Base-by-base conservation (phyloP, 371 early-diverging fungal genomes). In the Apophysomyces trapeziformis region DNA sequence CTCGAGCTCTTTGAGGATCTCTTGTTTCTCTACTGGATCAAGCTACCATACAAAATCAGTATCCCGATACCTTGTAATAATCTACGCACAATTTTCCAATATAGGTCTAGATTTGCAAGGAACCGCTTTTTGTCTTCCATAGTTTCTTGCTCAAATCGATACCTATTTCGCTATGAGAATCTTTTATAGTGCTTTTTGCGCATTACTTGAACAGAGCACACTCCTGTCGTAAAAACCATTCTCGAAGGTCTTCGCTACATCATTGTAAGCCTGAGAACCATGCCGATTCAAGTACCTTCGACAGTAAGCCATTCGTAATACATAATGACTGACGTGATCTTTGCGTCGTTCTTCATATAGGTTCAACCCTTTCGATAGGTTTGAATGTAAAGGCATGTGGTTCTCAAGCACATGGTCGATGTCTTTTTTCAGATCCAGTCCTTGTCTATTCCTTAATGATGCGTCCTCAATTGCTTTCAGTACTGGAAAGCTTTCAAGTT, bases 191-290 rank as follows among this genome's bases (percentile, higher is more conserved):
- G 7, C 38, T 7, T 37, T 11, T 56, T 7, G 36, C 12, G n/a
- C 57, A 63, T 60, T 82, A 87, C 85, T 85, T 89, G 79, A 98
- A 97, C 61, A 97, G 78, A 8, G 84, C 83, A 60, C 87, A 79
- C 70, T 98, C 99, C 67, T 95, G 92, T 59, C 90, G 87, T 38
- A 96, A 63, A 69, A 97, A 93, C 99, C 99, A 99, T n/a, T 73
- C 69, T 39, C 94, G 86, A 60, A 94, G 83, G 50, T 96, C 95
- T 45, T 92, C 93, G 58, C 90, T 91, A 67, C n/a, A 35, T 12
- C 21, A 16, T 4, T 38, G 47, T 26, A n/a, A 37, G 13, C 41
- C 16, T 32, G 26, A 54, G 26, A 13, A 6, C 45, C 26, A 44
- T 18, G 6, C 26, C 16, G 13, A 18, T 50, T 16, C 6, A 16